phyloP scores from a whole-genome alignment of 148 eudicot species.

The Selenicereus undatus region DNA sequence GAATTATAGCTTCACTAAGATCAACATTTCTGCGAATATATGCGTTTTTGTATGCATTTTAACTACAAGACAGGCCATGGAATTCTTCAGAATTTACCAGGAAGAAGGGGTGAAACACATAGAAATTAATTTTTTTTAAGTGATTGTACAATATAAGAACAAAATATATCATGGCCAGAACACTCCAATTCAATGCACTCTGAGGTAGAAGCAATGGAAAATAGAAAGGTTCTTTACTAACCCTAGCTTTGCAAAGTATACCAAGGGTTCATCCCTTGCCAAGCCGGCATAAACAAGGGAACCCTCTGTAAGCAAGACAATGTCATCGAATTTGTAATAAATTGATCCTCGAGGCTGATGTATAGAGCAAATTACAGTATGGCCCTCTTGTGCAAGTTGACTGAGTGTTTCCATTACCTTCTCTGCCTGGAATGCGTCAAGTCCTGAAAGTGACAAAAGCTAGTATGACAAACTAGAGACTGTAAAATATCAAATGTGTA shows the following conservation, averaged over 20 bases:
- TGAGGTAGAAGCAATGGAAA: neutral
- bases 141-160: neutral
- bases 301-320: conserved; percentile 80
- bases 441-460: conserved; percentile 54
- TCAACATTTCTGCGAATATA: neutral
- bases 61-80: neutral
- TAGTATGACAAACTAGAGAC: neutral
- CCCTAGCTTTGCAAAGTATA: conserved; percentile 83
- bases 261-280: conserved; percentile 67
- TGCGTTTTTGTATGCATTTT: neutral
- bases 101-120: neutral
- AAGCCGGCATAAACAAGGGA: conserved; percentile 87
- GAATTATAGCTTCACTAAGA: neutral
- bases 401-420: conserved; percentile 96
- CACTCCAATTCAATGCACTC: neutral
- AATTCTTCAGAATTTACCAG: neutral
- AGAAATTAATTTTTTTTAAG: neutral
- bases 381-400: conserved; percentile 96
- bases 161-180: neutral
- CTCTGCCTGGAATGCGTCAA: conserved; percentile 99
- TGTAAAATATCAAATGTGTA: neutral
- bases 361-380: conserved; percentile 96
- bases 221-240: conserved; percentile 38
- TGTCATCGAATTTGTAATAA: conserved; percentile 93
- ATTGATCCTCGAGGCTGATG: conserved; percentile 99